Evolutionary conservation across 192 early-diverging fungal genomes (phyloP), one percentile per base, ranked within the genome.

Genomic region (Entomortierella beljakovae): DNA sequence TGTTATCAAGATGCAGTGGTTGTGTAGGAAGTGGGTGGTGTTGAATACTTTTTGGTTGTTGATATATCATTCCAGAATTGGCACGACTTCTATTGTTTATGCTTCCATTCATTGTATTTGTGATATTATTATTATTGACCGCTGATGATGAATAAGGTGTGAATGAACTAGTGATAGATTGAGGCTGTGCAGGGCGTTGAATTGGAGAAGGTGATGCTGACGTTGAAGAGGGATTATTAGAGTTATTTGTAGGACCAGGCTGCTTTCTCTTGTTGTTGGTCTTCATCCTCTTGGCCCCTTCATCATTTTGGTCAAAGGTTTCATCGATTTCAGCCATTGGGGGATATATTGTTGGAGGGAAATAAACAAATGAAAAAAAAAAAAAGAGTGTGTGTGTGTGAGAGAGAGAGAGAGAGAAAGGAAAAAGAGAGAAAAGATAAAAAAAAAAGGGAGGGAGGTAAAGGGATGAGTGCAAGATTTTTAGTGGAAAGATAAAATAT

Each of bases 251-350:
- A 9, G 61, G 16, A 25, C 43, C 52, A 16, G 62, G 70, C 33
- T 72, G 70, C 52, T 72, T 72, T 33, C 70, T 57, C 62, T 72
- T 72, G n/a, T 58, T 54, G 0, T 62, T 56, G 29, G 26, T 22
- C 20, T 64, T 70, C 56, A 72, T 57, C 37, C 70, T 29, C 56
- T 72, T 72, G 50, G 70, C 61, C 13, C 43, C 31, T 46, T 64
- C 62, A 10, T 63, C 61, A 49, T 72, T 72, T 49, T 72, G 70
- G 28, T 54, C 13, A 26, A 72, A 72, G 8, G 56, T 43, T 33
- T 73, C 71, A n/a, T 73, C 71, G 2, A 61, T 13, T 29, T 64
- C 48, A n/a, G 71, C 71, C 71, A 73, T 73, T 33, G 28, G 34
- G 26, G 25, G 29, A 58, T 18, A 31, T 3, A 46, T 16, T 50